Evolutionary conservation across 306 rosid genomes (phyloP).

Genomic region (Vigna mungo): DNA sequence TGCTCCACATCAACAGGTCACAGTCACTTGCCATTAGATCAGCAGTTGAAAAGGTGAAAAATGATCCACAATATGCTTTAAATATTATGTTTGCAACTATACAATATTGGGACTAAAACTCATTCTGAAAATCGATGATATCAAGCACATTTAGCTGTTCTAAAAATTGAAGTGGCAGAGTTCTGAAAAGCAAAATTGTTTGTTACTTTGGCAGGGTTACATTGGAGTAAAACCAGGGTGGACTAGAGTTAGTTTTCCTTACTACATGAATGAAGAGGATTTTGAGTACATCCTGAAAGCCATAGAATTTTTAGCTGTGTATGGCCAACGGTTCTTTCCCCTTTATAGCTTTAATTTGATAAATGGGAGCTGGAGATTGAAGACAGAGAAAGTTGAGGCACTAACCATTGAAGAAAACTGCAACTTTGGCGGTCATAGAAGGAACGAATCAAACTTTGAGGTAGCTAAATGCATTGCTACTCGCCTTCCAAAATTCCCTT

Average conservation of each 20-base stretch:
- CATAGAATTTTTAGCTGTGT: conserved; percentile 74
- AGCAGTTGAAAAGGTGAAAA: conserved; percentile 65
- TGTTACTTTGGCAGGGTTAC: conserved; percentile 57
- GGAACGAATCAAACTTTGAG: conserved; percentile 50
- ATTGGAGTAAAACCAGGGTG: conserved; percentile 88
- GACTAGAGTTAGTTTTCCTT: conserved; percentile 88
- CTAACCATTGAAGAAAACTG: conserved; percentile 45
- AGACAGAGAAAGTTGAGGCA: conserved; percentile 53
- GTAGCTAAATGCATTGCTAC: conserved; percentile 58
- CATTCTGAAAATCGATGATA: neutral
- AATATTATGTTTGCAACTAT: neutral
- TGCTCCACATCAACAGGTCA: conserved; percentile 63
- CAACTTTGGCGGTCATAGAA: conserved; percentile 21
- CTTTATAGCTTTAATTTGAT: conserved; percentile 63
- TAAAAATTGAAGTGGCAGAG: neutral
- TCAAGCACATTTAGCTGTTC: neutral
- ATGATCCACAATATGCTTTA: neutral
- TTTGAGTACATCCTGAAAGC: conserved; percentile 76
- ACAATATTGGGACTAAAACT: neutral
- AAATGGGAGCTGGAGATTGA: conserved; percentile 70
- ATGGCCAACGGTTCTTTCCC: conserved; percentile 82
- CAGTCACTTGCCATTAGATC: conserved; percentile 68
- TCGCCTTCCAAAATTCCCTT: conserved; percentile 69
- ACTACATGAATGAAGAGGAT: conserved; percentile 75
- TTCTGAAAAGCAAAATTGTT: neutral